Conservation (phyloP, 108 stramenopile genomes). For the Skeletonema menzelii region DNA sequence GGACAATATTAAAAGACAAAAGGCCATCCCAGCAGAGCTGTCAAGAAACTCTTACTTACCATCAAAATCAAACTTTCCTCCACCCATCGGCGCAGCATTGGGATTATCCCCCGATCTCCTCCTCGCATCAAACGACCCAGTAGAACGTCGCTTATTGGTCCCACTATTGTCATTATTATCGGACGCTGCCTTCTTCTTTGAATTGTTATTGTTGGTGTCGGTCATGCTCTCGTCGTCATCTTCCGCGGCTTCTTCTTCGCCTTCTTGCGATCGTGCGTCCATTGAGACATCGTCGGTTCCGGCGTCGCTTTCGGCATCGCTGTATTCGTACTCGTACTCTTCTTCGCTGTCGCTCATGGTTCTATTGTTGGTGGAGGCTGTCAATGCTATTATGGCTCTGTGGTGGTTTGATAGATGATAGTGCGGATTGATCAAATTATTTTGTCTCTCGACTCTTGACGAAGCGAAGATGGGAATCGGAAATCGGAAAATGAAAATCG, state of each 20-base stretch:
- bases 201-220: background rate
- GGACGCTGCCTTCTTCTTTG: slow-evolving; percentile 2
- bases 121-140: slow-evolving; percentile 5
- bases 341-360: slow-evolving; percentile 42
- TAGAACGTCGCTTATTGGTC: slow-evolving; percentile 25
- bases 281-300: slow-evolving; percentile 11
- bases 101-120: slow-evolving; percentile 34
- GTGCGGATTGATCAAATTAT: too few relatives aligned
- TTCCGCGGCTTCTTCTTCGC: slow-evolving; percentile 7
- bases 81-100: slow-evolving; percentile 39
- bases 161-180: background rate
- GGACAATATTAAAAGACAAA: background rate
- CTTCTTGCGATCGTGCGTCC: slow-evolving; percentile 28
- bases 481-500: too few relatives aligned
- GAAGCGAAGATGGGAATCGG: too few relatives aligned
- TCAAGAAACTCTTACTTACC: slow-evolving; percentile 1
- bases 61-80: slow-evolving; percentile 28
- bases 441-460: too few relatives aligned
- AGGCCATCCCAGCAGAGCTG: background rate
- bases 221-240: slow-evolving; percentile 7
- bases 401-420: too few relatives aligned
- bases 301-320: slow-evolving; percentile 36
- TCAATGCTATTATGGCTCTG: background rate
- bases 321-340: slow-evolving; percentile 59
- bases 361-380: background rate